Evolutionary conservation across 352 stramenopile genomes (phyloP).

Genomic region (Globisporangium spiculum): DNA sequence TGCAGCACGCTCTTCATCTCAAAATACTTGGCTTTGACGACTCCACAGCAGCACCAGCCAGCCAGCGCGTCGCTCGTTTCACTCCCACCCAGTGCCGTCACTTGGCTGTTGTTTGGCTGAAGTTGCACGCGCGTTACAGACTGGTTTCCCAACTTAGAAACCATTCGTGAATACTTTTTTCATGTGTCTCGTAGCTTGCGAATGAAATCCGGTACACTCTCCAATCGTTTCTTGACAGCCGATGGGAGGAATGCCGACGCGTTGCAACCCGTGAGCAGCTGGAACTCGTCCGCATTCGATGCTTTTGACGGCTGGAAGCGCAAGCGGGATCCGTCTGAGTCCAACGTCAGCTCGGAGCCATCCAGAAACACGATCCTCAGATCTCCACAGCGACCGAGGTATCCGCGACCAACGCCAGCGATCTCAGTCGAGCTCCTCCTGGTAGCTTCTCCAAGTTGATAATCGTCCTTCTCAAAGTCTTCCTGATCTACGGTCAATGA

Average conservation of each 20-base stretch:
- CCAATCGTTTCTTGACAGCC: constrained; percentile 42
- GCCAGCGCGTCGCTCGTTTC: constrained; percentile 6
- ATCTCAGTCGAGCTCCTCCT: constrained; percentile 27
- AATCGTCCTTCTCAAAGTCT: not conserved
- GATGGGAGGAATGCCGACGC: constrained; percentile 40
- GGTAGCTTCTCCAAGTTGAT: not conserved
- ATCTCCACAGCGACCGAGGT: constrained; percentile 33
- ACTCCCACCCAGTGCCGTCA: not conserved
- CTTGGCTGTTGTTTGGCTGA: not conserved
- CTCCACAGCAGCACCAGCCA: not conserved
- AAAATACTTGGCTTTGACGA: not conserved
- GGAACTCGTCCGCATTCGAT: constrained; percentile 33
- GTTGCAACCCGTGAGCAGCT: constrained; percentile 30
- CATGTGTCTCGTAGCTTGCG: constrained; percentile 23
- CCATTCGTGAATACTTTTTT: not conserved
- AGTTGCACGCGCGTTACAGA: not conserved
- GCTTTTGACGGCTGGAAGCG: constrained; percentile 26
- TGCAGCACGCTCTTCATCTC: constrained; percentile 13
- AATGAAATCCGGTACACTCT: constrained; percentile 54
- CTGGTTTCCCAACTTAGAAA: constrained; percentile 3
- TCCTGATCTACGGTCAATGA: constrained; percentile 10
- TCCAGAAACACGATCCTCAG: constrained; percentile 50
- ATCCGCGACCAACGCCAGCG: constrained; percentile 40
- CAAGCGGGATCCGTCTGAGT: constrained; percentile 41
- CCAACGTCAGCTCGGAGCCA: constrained; percentile 38